A percentile compares a stretch with the other conserved stretches of the same genome.
These are phyloP conservation scores for Hebeloma cylindrosporum DNA, from an alignment of 768 basidiomycete species.

Conservation along the genomic window DNA sequence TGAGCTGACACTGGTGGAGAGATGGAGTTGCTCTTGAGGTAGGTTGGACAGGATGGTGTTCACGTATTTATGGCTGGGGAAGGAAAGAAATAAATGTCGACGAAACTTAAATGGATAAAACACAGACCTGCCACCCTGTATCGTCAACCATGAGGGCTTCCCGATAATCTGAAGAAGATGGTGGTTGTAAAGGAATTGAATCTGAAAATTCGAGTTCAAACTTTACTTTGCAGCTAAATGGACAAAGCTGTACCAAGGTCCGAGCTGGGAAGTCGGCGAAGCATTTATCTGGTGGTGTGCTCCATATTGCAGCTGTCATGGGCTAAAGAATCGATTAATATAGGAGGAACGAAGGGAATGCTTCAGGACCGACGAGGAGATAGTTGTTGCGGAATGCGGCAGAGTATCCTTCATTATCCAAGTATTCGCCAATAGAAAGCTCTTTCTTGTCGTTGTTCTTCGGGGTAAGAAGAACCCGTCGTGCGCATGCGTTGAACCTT, in stretches of 20 bases:
- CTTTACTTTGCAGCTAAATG: neutral
- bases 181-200: slow-evolving; percentile 75
- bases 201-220: slow-evolving; percentile 29
- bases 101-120: neutral
- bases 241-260: slow-evolving; percentile 47
- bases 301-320: slow-evolving; percentile 83
- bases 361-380: slow-evolving; percentile 61
- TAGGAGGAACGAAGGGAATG: neutral
- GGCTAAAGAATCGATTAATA: slow-evolving; percentile 42
- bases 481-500: slow-evolving; percentile 70
- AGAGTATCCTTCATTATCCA: slow-evolving; percentile 64
- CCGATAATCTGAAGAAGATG: slow-evolving; percentile 69
- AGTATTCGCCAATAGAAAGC: slow-evolving; percentile 58
- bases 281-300: slow-evolving; percentile 69
- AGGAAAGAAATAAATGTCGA: neutral
- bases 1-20: slow-evolving; percentile 55
- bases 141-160: slow-evolving; percentile 72
- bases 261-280: slow-evolving; percentile 68
- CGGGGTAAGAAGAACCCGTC: slow-evolving; percentile 41
- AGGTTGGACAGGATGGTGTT: slow-evolving; percentile 57
- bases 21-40: slow-evolving; percentile 52
- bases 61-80: slow-evolving; percentile 63
- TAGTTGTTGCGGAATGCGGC: slow-evolving; percentile 71
- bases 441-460: slow-evolving; percentile 37
- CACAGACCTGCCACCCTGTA: slow-evolving; percentile 67